Percentiles rank a stretch among this genome's conserved stretches.
Conservation (phyloP, 78 protist genomes). For the Isochrysis galbana region DNA sequence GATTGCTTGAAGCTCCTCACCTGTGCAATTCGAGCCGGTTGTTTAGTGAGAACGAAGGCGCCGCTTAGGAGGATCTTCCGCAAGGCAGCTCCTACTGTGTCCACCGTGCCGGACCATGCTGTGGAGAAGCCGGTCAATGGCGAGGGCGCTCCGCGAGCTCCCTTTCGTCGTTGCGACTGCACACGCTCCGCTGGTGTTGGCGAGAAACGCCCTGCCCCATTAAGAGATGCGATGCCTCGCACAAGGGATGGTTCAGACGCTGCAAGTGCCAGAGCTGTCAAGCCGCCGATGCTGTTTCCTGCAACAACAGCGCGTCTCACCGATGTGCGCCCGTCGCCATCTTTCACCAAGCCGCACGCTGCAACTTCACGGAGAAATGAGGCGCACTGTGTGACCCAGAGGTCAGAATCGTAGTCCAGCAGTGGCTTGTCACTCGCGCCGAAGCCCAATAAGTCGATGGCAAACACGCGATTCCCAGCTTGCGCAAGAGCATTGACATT, state of each 20-base stretch:
- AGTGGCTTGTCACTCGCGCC: background rate
- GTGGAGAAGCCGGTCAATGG: too few species aligned
- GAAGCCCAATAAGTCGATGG: background rate
- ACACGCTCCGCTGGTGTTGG: background rate
- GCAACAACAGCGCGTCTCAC: background rate
- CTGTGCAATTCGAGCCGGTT: too few species aligned
- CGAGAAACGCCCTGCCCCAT: background rate
- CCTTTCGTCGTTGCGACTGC: too few species aligned
- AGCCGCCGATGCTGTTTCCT: conserved; percentile 8
- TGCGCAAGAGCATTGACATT: background rate
- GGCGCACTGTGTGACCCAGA: background rate
- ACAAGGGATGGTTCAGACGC: background rate
- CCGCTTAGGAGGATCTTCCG: too few species aligned
- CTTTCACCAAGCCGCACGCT: background rate
- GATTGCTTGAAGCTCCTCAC: too few species aligned
- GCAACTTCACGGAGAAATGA: background rate
- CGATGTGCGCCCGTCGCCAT: too few species aligned
- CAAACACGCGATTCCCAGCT: background rate
- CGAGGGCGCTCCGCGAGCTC: too few species aligned
- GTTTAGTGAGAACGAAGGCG: too few species aligned
- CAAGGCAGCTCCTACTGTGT: too few species aligned
- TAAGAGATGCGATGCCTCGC: background rate
- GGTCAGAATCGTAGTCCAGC: background rate
- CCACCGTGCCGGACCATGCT: too few species aligned
- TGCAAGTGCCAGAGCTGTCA: background rate